Conservation (phyloP, 2,329 filamentous ascomycete species). For the Plenodomus tracheiphilus region DNA sequence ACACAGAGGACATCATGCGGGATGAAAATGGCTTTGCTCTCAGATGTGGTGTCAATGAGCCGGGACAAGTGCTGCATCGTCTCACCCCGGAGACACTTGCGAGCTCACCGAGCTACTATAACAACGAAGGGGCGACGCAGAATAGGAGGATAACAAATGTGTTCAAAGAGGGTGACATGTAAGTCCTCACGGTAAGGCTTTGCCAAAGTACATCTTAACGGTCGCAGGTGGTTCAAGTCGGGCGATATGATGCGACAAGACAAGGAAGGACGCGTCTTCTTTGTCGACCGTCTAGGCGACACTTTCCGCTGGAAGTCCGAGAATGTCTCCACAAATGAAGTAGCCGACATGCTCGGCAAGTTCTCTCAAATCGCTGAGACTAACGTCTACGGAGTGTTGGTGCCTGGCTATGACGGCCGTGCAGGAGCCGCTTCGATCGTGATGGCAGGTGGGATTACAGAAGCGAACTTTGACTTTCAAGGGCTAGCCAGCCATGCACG, state of each 20-base stretch:
- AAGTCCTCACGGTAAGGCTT: slow-evolving; percentile 7
- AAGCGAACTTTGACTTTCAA: slow-evolving; percentile 38
- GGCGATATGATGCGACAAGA: slow-evolving; percentile 46
- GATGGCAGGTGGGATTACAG: slow-evolving; percentile 37
- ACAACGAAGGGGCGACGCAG: slow-evolving; percentile 39
- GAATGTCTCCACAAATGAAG: slow-evolving; percentile 53
- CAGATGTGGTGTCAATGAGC: slow-evolving; percentile 34
- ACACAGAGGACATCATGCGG: slow-evolving; percentile 44
- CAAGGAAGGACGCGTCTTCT: slow-evolving; percentile 40
- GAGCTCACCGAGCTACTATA: slow-evolving; percentile 35
- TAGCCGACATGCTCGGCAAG: slow-evolving; percentile 47
- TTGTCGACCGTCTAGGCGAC: slow-evolving; percentile 45
- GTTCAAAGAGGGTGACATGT: slow-evolving; percentile 46
- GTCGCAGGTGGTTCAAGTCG: slow-evolving; percentile 41
- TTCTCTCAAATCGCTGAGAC: slow-evolving; percentile 48
- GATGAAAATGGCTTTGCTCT: slow-evolving; percentile 42
- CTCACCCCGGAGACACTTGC: slow-evolving; percentile 32
- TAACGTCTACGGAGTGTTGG: slow-evolving; percentile 50
- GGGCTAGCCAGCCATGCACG: slow-evolving; percentile 45
- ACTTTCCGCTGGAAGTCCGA: slow-evolving; percentile 50
- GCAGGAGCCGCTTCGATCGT: slow-evolving; percentile 50
- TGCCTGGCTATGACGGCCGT: slow-evolving; percentile 51
- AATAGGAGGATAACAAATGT: slow-evolving; percentile 39
- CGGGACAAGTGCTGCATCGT: slow-evolving; percentile 41
- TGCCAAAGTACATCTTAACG: background rate